Evolutionary conservation across 2,329 filamentous ascomycete species (phyloP).

Genomic region (Talaromyces pinophilus): DNA sequence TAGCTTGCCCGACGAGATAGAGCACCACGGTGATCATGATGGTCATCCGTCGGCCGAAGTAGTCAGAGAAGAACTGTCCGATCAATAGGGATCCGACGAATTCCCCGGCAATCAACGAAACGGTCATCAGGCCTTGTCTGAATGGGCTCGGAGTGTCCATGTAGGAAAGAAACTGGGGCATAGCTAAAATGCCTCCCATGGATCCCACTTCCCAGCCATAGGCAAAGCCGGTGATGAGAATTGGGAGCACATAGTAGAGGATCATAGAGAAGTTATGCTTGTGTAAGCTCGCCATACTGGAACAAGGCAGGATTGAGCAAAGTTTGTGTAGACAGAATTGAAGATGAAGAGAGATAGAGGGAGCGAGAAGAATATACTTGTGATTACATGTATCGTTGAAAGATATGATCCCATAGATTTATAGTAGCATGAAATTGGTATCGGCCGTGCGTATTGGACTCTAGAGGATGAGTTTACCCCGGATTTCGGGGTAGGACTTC

Average conservation of each 20-base stretch:
- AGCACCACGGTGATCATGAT: slow-evolving; percentile 1
- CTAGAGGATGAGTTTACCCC: neutral
- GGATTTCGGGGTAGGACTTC: neutral
- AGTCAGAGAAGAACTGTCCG: slow-evolving; percentile 1
- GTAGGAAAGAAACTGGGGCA: slow-evolving; percentile 13
- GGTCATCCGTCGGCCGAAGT: neutral
- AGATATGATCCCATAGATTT: neutral
- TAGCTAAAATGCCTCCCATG: slow-evolving; percentile 6
- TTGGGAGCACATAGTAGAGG: slow-evolving; percentile 5
- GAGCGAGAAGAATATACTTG: neutral
- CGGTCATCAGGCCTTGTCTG: slow-evolving; percentile 9
- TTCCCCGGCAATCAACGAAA: slow-evolving; percentile 7
- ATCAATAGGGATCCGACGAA: slow-evolving; percentile 12
- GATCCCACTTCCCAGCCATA: slow-evolving; percentile 14
- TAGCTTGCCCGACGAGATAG: slow-evolving; percentile 8
- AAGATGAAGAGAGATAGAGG: neutral
- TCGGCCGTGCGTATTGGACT: neutral
- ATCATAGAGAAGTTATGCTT: neutral
- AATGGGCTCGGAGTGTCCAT: slow-evolving; percentile 3
- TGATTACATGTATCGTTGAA: neutral
- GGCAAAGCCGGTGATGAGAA: slow-evolving; percentile 2
- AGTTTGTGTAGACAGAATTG: neutral
- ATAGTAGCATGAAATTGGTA: neutral
- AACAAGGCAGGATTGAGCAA: neutral
- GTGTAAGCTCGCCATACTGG: neutral